Conservation (phyloP, 1,139 yeast species). For the Nematodospora anomalae region DNA sequence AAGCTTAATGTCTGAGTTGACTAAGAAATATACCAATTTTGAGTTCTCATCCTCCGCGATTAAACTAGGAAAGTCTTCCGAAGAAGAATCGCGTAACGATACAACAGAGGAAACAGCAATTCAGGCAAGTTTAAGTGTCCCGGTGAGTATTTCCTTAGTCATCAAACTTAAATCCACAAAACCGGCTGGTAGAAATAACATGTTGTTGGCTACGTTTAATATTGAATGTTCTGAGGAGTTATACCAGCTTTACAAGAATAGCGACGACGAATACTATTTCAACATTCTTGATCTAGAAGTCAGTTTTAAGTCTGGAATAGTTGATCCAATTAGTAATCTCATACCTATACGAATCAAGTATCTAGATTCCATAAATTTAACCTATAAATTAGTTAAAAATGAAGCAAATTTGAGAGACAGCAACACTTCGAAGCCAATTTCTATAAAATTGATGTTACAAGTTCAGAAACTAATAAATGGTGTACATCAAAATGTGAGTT, state of each 20-base stretch:
- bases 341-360: constrained; percentile 28
- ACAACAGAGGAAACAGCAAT: constrained; percentile 2
- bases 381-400: constrained; percentile 43
- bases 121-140: constrained; percentile 16
- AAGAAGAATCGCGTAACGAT: neutral
- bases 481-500: constrained; percentile 22
- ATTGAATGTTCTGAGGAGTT: constrained; percentile 53
- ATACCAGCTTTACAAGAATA: constrained; percentile 19
- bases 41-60: neutral
- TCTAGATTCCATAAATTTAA: constrained; percentile 38
- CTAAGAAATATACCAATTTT: neutral
- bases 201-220: constrained; percentile 55
- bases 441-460: constrained; percentile 31
- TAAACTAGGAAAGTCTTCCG: neutral
- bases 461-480: constrained; percentile 20
- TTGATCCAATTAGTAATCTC: constrained; percentile 22
- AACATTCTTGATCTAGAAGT: constrained; percentile 44
- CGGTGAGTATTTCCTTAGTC: constrained; percentile 32
- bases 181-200: constrained; percentile 55
- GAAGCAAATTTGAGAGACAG: constrained; percentile 18
- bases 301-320: constrained; percentile 36
- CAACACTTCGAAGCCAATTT: constrained; percentile 34
- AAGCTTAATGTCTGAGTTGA: constrained; percentile 27
- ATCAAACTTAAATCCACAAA: constrained; percentile 57
- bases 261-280: constrained; percentile 24